Conservation (phyloP, 805 yeast species). For the Starmerella geochares region DNA sequence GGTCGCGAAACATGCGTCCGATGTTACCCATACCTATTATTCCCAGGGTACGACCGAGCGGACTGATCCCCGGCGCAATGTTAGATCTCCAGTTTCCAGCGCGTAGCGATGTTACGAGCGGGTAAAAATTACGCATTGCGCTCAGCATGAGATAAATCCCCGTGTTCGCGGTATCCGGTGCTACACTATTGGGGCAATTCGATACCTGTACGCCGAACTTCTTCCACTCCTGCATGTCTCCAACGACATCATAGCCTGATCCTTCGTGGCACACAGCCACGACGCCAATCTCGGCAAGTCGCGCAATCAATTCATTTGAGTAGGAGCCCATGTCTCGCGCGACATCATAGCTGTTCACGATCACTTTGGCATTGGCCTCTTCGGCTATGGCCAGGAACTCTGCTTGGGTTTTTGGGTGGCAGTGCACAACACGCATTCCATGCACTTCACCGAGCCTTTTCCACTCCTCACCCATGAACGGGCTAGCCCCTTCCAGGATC, state of each 20-base stretch:
- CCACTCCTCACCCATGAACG: conserved; percentile 12
- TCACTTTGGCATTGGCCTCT: conserved; percentile 12
- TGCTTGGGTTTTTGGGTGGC: conserved; percentile 11
- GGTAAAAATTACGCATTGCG: conserved; percentile 40
- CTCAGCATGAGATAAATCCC: conserved; percentile 41
- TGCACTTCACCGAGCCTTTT: conserved; percentile 13
- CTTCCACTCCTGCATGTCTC: conserved; percentile 37
- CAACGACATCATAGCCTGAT: conserved; percentile 48
- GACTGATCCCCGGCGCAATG: conserved; percentile 39
- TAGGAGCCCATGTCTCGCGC: conserved; percentile 20
- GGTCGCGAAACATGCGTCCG: conserved; percentile 45
- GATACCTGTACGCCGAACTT: conserved; percentile 39
- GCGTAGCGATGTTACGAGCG: conserved; percentile 36
- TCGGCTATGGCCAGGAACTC: conserved; percentile 17
- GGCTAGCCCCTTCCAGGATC: conserved; percentile 9
- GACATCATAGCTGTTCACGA: conserved; percentile 20
- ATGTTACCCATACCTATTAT: conserved; percentile 56
- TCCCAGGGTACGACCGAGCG: conserved; percentile 42
- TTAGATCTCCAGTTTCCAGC: conserved; percentile 42
- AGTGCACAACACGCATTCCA: conserved; percentile 10
- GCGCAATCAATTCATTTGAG: conserved; percentile 18
- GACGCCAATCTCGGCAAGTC: conserved; percentile 19
- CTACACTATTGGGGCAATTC: conserved; percentile 44
- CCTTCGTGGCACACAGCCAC: conserved; percentile 41
- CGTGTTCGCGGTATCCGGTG: conserved; percentile 48